phyloP scores from a whole-genome alignment of 768 basidiomycete species.

The Thelephora aurantiotincta region DNA sequence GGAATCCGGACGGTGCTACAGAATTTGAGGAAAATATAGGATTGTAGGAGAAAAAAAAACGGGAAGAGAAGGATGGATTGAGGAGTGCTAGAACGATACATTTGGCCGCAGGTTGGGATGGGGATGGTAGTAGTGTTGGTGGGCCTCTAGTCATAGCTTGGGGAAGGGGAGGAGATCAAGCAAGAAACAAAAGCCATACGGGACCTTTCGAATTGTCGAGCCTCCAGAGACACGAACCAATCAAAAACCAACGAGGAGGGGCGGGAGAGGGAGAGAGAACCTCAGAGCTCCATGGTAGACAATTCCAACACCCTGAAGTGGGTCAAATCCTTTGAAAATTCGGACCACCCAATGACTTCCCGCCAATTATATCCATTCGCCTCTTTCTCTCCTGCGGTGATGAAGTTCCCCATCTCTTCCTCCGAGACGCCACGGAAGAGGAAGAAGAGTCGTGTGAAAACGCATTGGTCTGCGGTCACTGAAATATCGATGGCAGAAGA shows the following conservation, averaged over 20 bases:
- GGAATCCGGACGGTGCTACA: background rate
- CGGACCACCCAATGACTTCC: conserved; percentile 67
- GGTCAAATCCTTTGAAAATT: conserved; percentile 59
- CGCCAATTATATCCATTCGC: conserved; percentile 74
- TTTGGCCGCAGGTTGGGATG: too few relatives aligned
- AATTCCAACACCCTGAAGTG: conserved; percentile 73
- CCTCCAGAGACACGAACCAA: background rate
- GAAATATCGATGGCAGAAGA: conserved; percentile 81
- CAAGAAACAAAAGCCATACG: background rate
- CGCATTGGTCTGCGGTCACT: conserved; percentile 66
- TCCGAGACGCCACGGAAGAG: conserved; percentile 76
- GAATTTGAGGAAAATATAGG: too few relatives aligned
- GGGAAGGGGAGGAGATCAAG: background rate
- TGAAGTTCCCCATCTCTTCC: conserved; percentile 64
- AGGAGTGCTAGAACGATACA: too few relatives aligned
- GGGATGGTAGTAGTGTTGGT: too few relatives aligned
- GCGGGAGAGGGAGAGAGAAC: conserved; percentile 2
- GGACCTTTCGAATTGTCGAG: background rate
- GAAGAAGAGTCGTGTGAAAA: conserved; percentile 75
- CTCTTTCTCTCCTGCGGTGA: conserved; percentile 75
- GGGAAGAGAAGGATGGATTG: too few relatives aligned
- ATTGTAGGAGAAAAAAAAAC: too few relatives aligned
- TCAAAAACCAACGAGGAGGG: background rate
- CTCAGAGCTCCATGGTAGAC: conserved; percentile 61
- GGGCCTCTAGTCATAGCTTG: too few relatives aligned